Evolutionary conservation across 192 early-diverging fungal genomes (phyloP).

Genomic region (Mortierella claussenii): DNA sequence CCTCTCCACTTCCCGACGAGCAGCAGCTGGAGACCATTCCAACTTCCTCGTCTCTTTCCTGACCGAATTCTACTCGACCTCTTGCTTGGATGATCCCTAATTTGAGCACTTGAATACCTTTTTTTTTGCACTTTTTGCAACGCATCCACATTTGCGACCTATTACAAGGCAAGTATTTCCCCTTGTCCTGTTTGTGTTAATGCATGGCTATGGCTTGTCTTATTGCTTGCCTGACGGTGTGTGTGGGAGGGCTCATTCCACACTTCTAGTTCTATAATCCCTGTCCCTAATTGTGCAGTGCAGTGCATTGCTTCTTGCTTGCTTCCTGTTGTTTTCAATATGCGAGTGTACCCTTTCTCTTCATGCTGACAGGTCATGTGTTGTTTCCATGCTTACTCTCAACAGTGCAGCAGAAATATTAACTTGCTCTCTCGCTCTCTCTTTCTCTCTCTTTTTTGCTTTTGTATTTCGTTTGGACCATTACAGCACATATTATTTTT

Average conservation of each 20-base stretch:
- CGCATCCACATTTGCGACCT: no score
- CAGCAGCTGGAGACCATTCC: constrained; percentile 43
- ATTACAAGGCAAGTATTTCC: constrained; percentile 2
- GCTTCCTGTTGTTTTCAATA: no score
- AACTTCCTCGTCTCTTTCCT: constrained; percentile 49
- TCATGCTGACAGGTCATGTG: no score
- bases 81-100: constrained; percentile 55
- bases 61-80: constrained; percentile 53
- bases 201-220: neutral
- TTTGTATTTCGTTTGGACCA: neutral
- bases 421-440: constrained; percentile 6
- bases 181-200: neutral
- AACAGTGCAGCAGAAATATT: no score
- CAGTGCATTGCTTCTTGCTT: no score
- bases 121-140: constrained; percentile 12
- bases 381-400: no score
- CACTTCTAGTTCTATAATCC: no score
- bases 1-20: constrained; percentile 50
- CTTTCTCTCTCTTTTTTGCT: constrained; percentile 1
- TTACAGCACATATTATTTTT: neutral
- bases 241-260: no score
- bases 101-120: constrained; percentile 20
- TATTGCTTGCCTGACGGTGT: neutral
- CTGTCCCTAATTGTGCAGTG: no score
- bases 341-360: no score